phyloP scores from a whole-genome alignment of 768 basidiomycete species.

The Tricholoma flavovirens region DNA sequence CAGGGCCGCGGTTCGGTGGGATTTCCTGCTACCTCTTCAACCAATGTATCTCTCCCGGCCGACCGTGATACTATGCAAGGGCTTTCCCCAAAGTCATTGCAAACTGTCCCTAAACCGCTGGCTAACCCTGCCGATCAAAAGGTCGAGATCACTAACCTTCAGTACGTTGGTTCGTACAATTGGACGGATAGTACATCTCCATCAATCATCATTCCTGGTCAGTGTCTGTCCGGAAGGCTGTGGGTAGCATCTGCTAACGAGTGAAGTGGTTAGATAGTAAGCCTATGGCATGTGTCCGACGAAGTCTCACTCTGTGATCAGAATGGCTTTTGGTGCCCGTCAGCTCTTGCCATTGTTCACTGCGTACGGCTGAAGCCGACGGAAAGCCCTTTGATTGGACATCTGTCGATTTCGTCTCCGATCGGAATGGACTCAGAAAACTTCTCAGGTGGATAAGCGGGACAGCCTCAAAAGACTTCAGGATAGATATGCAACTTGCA shows the following conservation, averaged over 20 bases:
- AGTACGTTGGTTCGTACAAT: slow-evolving; percentile 44
- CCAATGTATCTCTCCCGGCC: slow-evolving; percentile 20
- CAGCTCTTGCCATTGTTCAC: slow-evolving; percentile 50
- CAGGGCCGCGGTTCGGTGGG: not conserved
- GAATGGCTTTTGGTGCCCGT: slow-evolving; percentile 43
- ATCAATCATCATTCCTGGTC: slow-evolving; percentile 50
- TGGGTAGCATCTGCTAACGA: not conserved
- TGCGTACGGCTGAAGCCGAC: slow-evolving; percentile 29
- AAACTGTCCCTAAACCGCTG: slow-evolving; percentile 21
- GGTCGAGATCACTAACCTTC: slow-evolving; percentile 33
- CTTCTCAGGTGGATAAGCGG: slow-evolving; percentile 51
- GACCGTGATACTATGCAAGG: slow-evolving; percentile 34
- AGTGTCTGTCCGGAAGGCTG: slow-evolving; percentile 5
- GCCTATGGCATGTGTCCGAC: slow-evolving; percentile 45
- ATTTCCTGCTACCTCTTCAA: not conserved
- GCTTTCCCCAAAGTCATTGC: slow-evolving; percentile 21
- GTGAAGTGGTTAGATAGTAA: slow-evolving; percentile 42
- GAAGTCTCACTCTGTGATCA: slow-evolving; percentile 51
- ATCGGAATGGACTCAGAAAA: slow-evolving; percentile 63
- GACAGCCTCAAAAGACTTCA: slow-evolving; percentile 41
- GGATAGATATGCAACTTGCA: slow-evolving; percentile 64
- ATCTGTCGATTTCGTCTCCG: slow-evolving; percentile 47
- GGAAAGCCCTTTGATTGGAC: slow-evolving; percentile 35
- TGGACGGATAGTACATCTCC: slow-evolving; percentile 40
- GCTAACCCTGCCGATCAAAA: slow-evolving; percentile 19